Evolutionary conservation across 176 grass and related monocot genomes (phyloP).

Genomic region (Zea luxurians): DNA sequence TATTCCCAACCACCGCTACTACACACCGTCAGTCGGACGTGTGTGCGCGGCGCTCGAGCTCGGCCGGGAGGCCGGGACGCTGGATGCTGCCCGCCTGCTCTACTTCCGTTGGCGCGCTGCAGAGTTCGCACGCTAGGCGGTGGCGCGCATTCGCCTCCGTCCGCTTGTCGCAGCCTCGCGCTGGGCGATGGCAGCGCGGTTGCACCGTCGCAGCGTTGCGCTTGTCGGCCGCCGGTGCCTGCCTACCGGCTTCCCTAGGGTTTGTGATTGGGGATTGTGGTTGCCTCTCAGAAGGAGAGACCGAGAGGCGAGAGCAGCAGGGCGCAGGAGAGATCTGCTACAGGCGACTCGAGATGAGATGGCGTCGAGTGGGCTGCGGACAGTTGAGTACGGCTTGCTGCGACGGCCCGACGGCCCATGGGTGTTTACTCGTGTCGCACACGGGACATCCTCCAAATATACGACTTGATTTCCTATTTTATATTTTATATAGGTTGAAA

Average conservation of each 20-base stretch:
- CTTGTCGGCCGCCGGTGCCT: constrained; percentile 9
- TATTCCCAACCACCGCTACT: neutral
- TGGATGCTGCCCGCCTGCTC: constrained; percentile 2
- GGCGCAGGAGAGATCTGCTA: neutral
- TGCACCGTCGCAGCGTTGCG: neutral
- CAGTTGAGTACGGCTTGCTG: neutral
- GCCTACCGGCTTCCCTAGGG: constrained; percentile 14
- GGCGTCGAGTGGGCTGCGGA: neutral
- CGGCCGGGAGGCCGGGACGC: neutral
- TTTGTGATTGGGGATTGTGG: neutral
- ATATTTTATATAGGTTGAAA: too few relatives aligned
- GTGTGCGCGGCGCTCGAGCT: neutral
- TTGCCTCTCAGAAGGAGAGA: neutral
- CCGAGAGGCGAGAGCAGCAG: neutral
- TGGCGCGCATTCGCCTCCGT: constrained; percentile 13
- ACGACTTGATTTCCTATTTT: too few relatives aligned
- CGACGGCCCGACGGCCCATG: neutral
- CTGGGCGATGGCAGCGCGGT: neutral
- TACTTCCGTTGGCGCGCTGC: neutral
- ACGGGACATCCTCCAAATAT: too few relatives aligned
- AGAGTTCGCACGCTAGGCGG: neutral
- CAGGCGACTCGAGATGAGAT: neutral
- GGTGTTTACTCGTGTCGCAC: neutral
- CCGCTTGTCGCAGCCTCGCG: neutral
- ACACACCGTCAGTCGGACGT: neutral